A percentile compares a stretch with the other conserved stretches of the same genome.
These are phyloP conservation scores for Fraxinus platypoda DNA, from an alignment of 305 asterid genomes.

Conservation along the genomic window DNA sequence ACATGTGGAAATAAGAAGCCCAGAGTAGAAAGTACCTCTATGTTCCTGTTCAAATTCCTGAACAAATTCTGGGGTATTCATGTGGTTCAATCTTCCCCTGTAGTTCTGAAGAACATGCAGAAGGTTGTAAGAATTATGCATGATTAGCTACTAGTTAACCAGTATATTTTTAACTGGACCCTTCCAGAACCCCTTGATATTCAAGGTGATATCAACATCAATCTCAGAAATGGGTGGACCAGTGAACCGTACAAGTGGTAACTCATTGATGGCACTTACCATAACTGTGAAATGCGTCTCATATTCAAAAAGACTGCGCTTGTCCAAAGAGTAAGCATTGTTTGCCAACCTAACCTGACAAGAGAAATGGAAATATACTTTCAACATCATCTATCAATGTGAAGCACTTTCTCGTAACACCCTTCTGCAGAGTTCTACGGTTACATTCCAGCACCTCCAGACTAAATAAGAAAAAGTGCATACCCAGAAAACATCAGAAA, in stretches of 20 bases:
- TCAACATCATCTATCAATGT: neutral
- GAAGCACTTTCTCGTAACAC: neutral
- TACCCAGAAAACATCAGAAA: slow-evolving; percentile 92
- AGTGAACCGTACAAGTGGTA: neutral
- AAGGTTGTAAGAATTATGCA: slow-evolving; percentile 11
- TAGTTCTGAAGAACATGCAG: slow-evolving; percentile 57
- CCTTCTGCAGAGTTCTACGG: neutral
- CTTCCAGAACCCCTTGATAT: neutral
- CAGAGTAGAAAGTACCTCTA: slow-evolving; percentile 45
- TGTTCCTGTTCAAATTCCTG: slow-evolving; percentile 87
- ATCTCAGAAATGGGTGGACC: neutral
- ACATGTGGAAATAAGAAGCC: slow-evolving; percentile 17
- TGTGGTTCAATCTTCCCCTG: slow-evolving; percentile 82
- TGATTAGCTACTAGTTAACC: slow-evolving; percentile 13
- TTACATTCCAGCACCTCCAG: neutral
- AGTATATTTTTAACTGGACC: neutral
- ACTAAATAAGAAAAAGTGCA: slow-evolving; percentile 13
- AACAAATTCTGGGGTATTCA: slow-evolving; percentile 78
- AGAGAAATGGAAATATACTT: slow-evolving; percentile 16
- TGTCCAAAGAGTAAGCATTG: slow-evolving; percentile 74
- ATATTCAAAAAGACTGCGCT: slow-evolving; percentile 74
- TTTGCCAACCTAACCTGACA: slow-evolving; percentile 90
- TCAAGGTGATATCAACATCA: slow-evolving; percentile 13
- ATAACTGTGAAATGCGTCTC: slow-evolving; percentile 98
- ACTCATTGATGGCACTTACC: slow-evolving; percentile 47